Conservation (phyloP, 345 rosid genomes). For the Diplotaxis tenuifolia region DNA sequence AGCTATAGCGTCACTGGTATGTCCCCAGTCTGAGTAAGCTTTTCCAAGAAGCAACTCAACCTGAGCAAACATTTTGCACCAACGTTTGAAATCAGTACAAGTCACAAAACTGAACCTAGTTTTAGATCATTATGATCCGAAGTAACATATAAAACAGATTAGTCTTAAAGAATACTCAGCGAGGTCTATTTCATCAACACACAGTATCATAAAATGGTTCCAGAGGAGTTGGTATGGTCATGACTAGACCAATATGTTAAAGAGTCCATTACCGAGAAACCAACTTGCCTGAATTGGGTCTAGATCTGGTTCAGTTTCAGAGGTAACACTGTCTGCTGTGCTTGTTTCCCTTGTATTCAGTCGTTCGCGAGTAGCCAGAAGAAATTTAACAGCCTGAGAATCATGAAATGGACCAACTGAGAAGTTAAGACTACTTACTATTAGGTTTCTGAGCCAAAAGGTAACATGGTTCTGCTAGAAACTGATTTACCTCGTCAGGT, state of each 20-base stretch:
- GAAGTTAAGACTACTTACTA: not conserved
- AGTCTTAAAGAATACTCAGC: not conserved
- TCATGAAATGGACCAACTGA: slow-evolving; percentile 1
- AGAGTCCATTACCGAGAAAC: slow-evolving; percentile 4
- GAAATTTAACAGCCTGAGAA: slow-evolving; percentile 76
- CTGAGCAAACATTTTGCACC: slow-evolving; percentile 39
- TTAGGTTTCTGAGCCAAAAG: not conserved
- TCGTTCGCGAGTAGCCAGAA: slow-evolving; percentile 58
- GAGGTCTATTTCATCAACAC: not conserved
- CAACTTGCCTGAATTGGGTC: slow-evolving; percentile 75
- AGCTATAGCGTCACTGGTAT: slow-evolving; percentile 81
- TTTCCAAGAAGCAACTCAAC: slow-evolving; percentile 90
- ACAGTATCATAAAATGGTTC: not conserved
- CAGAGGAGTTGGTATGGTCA: not conserved
- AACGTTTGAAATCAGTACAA: not conserved
- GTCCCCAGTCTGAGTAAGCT: slow-evolving; percentile 95
- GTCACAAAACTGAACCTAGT: not conserved
- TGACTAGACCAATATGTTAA: not conserved
- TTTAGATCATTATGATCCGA: not conserved
- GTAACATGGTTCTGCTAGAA: slow-evolving; percentile 3
- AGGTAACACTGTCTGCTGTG: slow-evolving; percentile 36
- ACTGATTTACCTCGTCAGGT: slow-evolving; percentile 69
- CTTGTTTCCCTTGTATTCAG: slow-evolving; percentile 45
- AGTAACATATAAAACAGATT: not conserved
- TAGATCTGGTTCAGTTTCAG: slow-evolving; percentile 37